A percentile compares a stretch with the other conserved stretches of the same genome.
Conservation (phyloP, 345 rosid genomes). For the Diplotaxis tenuifolia region DNA sequence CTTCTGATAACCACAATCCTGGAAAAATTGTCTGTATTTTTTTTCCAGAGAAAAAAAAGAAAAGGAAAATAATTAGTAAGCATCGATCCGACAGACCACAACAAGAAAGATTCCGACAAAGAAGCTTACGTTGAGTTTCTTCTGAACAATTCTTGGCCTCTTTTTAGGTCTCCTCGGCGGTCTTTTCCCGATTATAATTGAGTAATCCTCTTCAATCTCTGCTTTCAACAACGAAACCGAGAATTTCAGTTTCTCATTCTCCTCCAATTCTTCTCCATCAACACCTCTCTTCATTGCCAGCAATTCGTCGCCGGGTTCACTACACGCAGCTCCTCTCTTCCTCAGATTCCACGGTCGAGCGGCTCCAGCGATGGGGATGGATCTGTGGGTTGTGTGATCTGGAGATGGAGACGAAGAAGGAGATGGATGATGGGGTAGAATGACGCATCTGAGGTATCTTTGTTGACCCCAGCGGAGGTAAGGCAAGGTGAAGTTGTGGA, state of each 20-base stretch:
- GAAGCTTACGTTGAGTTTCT: slow-evolving; percentile 26
- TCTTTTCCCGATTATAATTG: slow-evolving; percentile 5
- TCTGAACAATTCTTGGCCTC: slow-evolving; percentile 36
- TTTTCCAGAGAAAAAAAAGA: not conserved
- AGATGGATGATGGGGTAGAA: slow-evolving; percentile 12
- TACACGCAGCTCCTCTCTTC: slow-evolving; percentile 31
- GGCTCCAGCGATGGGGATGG: not conserved
- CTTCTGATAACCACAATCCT: slow-evolving; percentile 31
- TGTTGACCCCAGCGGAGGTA: slow-evolving; percentile 37
- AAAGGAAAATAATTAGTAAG: not conserved
- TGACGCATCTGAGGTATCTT: slow-evolving; percentile 30
- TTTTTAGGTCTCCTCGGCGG: slow-evolving; percentile 35
- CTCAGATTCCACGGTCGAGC: slow-evolving; percentile 34
- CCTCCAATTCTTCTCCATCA: not conserved
- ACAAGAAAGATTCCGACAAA: not conserved
- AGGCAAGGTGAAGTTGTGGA: slow-evolving; percentile 30
- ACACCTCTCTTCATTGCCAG: not conserved
- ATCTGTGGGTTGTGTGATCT: slow-evolving; percentile 15
- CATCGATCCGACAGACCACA: not conserved
- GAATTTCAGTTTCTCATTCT: slow-evolving; percentile 18
- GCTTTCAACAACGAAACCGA: slow-evolving; percentile 24
- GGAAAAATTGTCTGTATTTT: slow-evolving; percentile 28
- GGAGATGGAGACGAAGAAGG: slow-evolving; percentile 10
- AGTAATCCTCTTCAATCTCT: slow-evolving; percentile 33
- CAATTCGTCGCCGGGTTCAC: slow-evolving; percentile 21